Conservation (phyloP, 768 basidiomycete species). For the Psilocybe subaeruginosa region DNA sequence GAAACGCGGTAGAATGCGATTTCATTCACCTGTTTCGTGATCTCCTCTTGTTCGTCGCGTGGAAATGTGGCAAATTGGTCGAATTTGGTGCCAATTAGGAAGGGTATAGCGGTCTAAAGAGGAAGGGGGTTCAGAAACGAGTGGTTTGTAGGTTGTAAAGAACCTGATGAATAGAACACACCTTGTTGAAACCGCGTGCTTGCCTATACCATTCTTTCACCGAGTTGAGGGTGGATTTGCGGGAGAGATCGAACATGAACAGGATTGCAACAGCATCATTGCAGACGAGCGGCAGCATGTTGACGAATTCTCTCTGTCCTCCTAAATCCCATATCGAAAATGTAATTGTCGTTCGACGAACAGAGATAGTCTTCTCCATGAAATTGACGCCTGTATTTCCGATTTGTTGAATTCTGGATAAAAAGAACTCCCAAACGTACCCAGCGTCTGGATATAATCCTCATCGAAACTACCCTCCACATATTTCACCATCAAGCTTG, state of each 20-base stretch:
- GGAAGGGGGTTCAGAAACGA: background rate
- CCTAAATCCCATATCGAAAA: conserved; percentile 99
- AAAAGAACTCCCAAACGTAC: conserved; percentile 43
- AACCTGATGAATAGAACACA: conserved; percentile 33
- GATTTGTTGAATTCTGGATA: background rate
- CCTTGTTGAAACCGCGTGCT: conserved; percentile 99
- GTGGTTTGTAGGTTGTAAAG: background rate
- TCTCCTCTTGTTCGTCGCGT: conserved; percentile 98
- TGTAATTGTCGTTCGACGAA: conserved; percentile 97
- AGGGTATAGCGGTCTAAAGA: conserved; percentile 92
- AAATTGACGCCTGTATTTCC: conserved; percentile 84
- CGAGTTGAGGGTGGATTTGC: conserved; percentile 96
- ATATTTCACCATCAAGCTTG: conserved; percentile 99
- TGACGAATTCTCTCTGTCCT: conserved; percentile 97
- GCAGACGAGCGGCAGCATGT: conserved; percentile 97
- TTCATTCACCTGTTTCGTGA: conserved; percentile 85
- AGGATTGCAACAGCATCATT: conserved; percentile 99
- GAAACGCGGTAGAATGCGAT: background rate
- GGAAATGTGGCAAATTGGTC: conserved; percentile 97
- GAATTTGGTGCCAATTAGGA: conserved; percentile 98
- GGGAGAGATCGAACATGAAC: conserved; percentile 99
- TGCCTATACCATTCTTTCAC: conserved; percentile 99
- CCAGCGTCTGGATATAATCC: conserved; percentile 99
- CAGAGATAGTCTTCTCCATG: conserved; percentile 99
- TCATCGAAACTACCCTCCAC: conserved; percentile 99